Evolutionary conservation across 2,329 filamentous ascomycete genomes (phyloP).

Genomic region (Cladophialophora exuberans): DNA sequence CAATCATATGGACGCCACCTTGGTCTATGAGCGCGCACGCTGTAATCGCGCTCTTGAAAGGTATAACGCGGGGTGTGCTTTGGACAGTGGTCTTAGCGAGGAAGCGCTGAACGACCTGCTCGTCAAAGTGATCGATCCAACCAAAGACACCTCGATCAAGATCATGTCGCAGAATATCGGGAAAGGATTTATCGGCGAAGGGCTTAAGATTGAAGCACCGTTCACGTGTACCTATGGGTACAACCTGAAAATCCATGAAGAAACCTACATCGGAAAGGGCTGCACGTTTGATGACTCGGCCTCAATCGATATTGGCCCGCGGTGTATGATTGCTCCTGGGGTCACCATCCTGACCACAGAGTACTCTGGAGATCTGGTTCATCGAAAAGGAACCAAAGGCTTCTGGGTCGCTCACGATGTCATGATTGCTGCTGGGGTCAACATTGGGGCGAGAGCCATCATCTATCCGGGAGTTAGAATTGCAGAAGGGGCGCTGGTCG

Average conservation of each 20-base stretch:
- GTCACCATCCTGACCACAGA: conserved; percentile 83
- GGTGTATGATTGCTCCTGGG: conserved; percentile 72
- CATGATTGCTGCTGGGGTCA: conserved; percentile 73
- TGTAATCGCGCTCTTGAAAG: conserved; percentile 80
- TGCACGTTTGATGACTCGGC: conserved; percentile 88
- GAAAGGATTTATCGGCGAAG: conserved; percentile 67
- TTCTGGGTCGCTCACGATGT: conserved; percentile 72
- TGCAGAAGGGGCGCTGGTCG: conserved; percentile 47
- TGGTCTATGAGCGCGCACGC: conserved; percentile 80
- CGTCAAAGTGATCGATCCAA: conserved; percentile 72
- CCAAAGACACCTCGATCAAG: conserved; percentile 70
- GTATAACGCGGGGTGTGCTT: conserved; percentile 83
- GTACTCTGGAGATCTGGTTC: conserved; percentile 71
- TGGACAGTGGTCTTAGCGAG: conserved; percentile 69
- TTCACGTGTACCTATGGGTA: conserved; percentile 96
- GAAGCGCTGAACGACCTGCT: conserved; percentile 36
- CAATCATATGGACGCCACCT: conserved; percentile 74
- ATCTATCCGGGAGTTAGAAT: conserved; percentile 56
- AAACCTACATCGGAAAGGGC: conserved; percentile 79
- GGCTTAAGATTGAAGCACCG: conserved; percentile 79
- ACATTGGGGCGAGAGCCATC: conserved; percentile 64
- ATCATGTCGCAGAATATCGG: conserved; percentile 52
- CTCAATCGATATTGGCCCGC: conserved; percentile 76
- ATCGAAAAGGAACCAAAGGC: conserved; percentile 73
- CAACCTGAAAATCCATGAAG: conserved; percentile 85